Conservation (phyloP, 345 rosid genomes). For the Citrus medica region DNA sequence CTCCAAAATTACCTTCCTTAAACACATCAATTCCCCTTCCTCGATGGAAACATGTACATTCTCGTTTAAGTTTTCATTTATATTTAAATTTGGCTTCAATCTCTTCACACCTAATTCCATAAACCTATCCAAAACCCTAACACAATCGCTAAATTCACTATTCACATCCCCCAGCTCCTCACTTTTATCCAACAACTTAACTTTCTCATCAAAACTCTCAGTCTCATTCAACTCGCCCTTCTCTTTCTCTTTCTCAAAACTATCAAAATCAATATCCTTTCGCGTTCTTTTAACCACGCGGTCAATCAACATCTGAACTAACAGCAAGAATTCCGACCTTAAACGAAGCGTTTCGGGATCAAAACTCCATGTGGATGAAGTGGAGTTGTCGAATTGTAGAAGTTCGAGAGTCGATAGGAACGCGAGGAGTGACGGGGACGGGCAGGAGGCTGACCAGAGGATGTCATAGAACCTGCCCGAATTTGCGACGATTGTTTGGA, state of each 20-base stretch:
- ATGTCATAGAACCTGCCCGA: conserved; percentile 67
- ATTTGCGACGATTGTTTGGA: conserved; percentile 73
- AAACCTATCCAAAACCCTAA: conserved; percentile 50
- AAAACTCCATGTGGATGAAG: conserved; percentile 65
- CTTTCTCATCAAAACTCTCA: conserved; percentile 25
- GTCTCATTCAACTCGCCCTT: conserved; percentile 13
- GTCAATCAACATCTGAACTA: conserved; percentile 64
- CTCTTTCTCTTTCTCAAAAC: conserved; percentile 36
- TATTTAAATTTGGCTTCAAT: conserved; percentile 47
- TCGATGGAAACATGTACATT: conserved; percentile 25
- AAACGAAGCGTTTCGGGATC: conserved; percentile 57
- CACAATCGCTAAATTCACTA: conserved; percentile 37
- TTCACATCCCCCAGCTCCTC: conserved; percentile 30
- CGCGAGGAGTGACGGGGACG: conserved; percentile 74
- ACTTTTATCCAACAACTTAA: conserved; percentile 14
- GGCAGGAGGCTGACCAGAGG: conserved; percentile 75
- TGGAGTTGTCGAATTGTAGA: conserved; percentile 44
- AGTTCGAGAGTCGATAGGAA: conserved; percentile 74
- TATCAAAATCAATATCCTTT: conserved; percentile 30
- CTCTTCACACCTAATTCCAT: conserved; percentile 69
- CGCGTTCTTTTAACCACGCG: conserved; percentile 32
- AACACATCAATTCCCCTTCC: conserved; percentile 47
- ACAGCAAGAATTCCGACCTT: conserved; percentile 72
- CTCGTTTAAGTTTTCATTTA: conserved; percentile 18
- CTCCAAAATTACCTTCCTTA: conserved; percentile 56